A percentile compares a stretch with the other conserved stretches of the same genome.
Evolutionary conservation across 352 stramenopile genomes (phyloP).

Genomic region (Phytophthora crassamura): DNA sequence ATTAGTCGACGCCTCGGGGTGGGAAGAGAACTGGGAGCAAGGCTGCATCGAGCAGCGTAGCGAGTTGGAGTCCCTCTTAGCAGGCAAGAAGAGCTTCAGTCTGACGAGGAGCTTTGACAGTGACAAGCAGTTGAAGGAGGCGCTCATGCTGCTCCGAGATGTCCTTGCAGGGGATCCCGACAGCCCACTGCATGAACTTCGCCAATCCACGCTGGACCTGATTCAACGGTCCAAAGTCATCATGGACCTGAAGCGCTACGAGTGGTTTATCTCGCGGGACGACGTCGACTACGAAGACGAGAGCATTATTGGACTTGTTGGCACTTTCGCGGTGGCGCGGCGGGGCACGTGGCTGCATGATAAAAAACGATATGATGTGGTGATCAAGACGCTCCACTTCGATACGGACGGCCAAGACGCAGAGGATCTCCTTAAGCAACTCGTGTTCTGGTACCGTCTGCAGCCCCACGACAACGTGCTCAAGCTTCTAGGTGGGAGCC

Average conservation of each 20-base stretch:
- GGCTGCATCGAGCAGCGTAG: too few species aligned
- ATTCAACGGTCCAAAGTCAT: too few species aligned
- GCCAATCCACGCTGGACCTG: too few species aligned
- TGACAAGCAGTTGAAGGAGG: too few species aligned
- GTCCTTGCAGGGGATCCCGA: too few species aligned
- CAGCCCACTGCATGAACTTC: too few species aligned
- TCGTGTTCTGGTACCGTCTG: constrained; percentile 36
- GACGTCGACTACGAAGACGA: constrained; percentile 18
- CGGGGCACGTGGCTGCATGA: constrained; percentile 22
- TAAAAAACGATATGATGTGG: constrained; percentile 15
- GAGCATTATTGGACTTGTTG: constrained; percentile 16
- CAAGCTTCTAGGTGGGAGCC: constrained; percentile 38
- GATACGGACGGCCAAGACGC: neutral
- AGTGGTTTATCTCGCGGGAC: constrained; percentile 44
- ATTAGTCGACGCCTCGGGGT: too few species aligned
- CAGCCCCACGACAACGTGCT: constrained; percentile 37
- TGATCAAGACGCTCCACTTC: constrained; percentile 40
- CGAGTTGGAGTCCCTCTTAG: too few species aligned
- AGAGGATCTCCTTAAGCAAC: constrained; percentile 24
- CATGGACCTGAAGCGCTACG: constrained; percentile 4
- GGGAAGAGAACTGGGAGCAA: too few species aligned
- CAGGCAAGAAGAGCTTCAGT: too few species aligned
- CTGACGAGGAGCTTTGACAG: too few species aligned
- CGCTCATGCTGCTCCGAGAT: too few species aligned
- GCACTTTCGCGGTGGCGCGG: constrained; percentile 17